A percentile compares a stretch with the other conserved stretches of the same genome.
phyloP scores from a whole-genome alignment of 305 asterid species.

The Rubia peregrina region DNA sequence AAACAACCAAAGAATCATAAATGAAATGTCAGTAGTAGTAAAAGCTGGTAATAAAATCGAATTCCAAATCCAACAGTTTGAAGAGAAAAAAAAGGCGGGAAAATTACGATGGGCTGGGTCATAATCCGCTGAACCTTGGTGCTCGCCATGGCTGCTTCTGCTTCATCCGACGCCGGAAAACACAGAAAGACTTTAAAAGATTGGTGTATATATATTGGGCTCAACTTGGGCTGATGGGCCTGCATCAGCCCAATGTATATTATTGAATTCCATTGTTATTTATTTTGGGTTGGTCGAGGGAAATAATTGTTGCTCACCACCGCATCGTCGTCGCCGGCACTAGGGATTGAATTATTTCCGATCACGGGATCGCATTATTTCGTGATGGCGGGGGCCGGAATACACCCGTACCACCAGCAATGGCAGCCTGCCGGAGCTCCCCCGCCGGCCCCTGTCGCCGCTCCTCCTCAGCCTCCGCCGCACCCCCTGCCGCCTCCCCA shows the following conservation, averaged over 20 bases:
- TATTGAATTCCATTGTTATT: not conserved
- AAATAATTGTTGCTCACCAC: not conserved
- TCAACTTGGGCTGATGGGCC: not conserved
- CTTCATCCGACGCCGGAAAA: not conserved
- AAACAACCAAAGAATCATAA: constrained; percentile 1
- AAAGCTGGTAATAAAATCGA: not conserved
- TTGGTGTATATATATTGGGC: not conserved
- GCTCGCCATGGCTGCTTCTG: constrained; percentile 49
- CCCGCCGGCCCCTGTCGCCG: constrained; percentile 43
- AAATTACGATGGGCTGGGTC: constrained; percentile 54
- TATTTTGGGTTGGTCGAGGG: not conserved
- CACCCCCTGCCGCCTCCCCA: constrained; percentile 29
- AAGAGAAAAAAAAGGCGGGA: not conserved
- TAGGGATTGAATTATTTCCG: constrained; percentile 6
- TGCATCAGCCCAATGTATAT: not conserved
- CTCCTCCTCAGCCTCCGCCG: constrained; percentile 50
- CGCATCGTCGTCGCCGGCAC: not conserved
- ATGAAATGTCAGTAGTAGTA: not conserved
- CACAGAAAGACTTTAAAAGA: not conserved
- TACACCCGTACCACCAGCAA: constrained; percentile 90
- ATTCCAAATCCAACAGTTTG: not conserved
- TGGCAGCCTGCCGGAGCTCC: constrained; percentile 68
- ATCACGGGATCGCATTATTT: constrained; percentile 13
- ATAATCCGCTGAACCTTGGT: constrained; percentile 62
- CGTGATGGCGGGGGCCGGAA: constrained; percentile 82